A percentile compares a stretch with the other conserved stretches of the same genome.
These are phyloP conservation scores for Wickerhamomyces sp. DNA, from an alignment of 1,139 yeast genomes.

Conservation along the genomic window DNA sequence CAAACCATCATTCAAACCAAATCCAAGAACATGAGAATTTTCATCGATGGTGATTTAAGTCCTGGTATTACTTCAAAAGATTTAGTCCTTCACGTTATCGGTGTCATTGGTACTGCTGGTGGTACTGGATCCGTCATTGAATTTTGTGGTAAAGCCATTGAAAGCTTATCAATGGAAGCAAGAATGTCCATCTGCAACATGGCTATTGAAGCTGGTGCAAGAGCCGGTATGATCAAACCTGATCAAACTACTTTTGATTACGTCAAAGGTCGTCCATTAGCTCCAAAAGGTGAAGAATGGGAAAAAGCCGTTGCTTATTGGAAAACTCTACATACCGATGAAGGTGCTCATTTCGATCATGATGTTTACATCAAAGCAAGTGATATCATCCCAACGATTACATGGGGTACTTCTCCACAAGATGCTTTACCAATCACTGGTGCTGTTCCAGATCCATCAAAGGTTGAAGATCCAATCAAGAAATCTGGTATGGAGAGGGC, in stretches of 20 bases:
- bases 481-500: conserved; percentile 88
- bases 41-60: conserved; percentile 73
- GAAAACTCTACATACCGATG: conserved; percentile 82
- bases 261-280: conserved; percentile 88
- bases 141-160: conserved; percentile 93
- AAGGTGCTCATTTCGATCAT: conserved; percentile 82
- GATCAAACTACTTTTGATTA: conserved; percentile 85
- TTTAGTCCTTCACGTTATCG: conserved; percentile 87
- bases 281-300: conserved; percentile 93
- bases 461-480: conserved; percentile 65
- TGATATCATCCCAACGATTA: conserved; percentile 91
- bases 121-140: conserved; percentile 97
- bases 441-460: conserved; percentile 81
- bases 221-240: conserved; percentile 99
- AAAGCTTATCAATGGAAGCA: conserved; percentile 91
- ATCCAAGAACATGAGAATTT: conserved; percentile 91
- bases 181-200: conserved; percentile 99
- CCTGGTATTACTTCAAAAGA: conserved; percentile 96
- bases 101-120: conserved; percentile 98
- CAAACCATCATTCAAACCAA: conserved; percentile 93
- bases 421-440: conserved; percentile 95
- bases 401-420: conserved; percentile 99
- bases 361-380: conserved; percentile 77
- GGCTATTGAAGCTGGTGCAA: conserved; percentile 98
- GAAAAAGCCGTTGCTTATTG: conserved; percentile 90